Evolutionary conservation across 805 yeast genomes (phyloP).

Genomic region (Yueomyces sinensis): DNA sequence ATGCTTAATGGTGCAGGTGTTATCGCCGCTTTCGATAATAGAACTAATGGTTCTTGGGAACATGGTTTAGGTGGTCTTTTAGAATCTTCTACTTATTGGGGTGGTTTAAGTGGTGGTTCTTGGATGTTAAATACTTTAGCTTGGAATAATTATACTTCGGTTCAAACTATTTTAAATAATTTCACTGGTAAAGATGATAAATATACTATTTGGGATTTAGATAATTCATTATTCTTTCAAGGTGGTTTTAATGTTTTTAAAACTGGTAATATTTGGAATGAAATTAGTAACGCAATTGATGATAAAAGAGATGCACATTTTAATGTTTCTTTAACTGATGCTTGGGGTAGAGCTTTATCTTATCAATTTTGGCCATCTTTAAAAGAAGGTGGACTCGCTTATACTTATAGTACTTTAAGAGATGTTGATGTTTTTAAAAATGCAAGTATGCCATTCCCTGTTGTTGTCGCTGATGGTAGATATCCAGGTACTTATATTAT

Average conservation of each 20-base stretch:
- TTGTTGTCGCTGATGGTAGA: slow-evolving; percentile 54
- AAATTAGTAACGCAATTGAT: slow-evolving; percentile 41
- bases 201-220: slow-evolving; percentile 55
- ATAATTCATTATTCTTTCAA: slow-evolving; percentile 46
- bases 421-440: slow-evolving; percentile 47
- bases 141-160: slow-evolving; percentile 60
- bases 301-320: slow-evolving; percentile 52
- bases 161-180: slow-evolving; percentile 40
- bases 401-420: slow-evolving; percentile 47
- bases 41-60: slow-evolving; percentile 43
- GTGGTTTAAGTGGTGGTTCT: slow-evolving; percentile 77
- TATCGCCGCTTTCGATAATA: slow-evolving; percentile 67
- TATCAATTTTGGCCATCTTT: slow-evolving; percentile 56
- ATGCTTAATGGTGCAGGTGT: slow-evolving; percentile 81
- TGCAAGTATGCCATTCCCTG: slow-evolving; percentile 63
- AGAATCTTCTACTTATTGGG: slow-evolving; percentile 55
- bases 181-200: slow-evolving; percentile 13
- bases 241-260: slow-evolving; percentile 49
- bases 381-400: slow-evolving; percentile 50
- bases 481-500: slow-evolving; percentile 46
- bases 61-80: slow-evolving; percentile 63
- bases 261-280: slow-evolving; percentile 41
- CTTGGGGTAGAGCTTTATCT: slow-evolving; percentile 70
- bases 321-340: slow-evolving; percentile 52
- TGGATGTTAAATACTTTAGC: slow-evolving; percentile 68